phyloP scores from a whole-genome alignment of 148 eudicot genomes.

The Nepenthes mirabilis region DNA sequence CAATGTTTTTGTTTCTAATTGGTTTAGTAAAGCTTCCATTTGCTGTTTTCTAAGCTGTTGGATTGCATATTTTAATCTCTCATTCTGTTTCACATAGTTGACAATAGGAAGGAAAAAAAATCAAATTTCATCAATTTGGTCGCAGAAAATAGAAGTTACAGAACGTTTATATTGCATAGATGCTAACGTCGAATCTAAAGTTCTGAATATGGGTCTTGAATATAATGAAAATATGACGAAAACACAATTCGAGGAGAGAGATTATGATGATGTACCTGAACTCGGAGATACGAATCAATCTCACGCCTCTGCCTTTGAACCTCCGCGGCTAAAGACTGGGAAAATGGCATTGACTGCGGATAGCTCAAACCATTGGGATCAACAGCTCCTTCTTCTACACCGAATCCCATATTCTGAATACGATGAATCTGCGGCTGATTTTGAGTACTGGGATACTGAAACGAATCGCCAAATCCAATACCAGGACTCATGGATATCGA shows the following conservation, averaged over 20 bases:
- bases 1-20: constrained; percentile 16
- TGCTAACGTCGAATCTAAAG: too few relatives aligned
- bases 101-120: neutral
- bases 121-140: neutral
- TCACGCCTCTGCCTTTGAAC: constrained; percentile 37
- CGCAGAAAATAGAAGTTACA: neutral
- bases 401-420: neutral
- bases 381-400: neutral
- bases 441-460: neutral
- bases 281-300: constrained; percentile 26
- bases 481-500: constrained; percentile 10
- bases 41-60: constrained; percentile 24
- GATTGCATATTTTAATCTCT: constrained; percentile 20
- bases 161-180: too few relatives aligned
- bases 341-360: constrained; percentile 9
- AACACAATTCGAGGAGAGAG: neutral
- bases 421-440: neutral
- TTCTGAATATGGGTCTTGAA: too few relatives aligned
- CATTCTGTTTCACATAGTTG: constrained; percentile 16
- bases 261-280: constrained; percentile 24
- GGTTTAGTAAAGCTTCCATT: constrained; percentile 7
- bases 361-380: neutral
- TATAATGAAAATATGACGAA: neutral
- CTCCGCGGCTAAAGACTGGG: constrained; percentile 18
- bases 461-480: constrained; percentile 8